Base-by-base conservation (phyloP, 306 rosid species). In the Begonia loranthoides region DNA sequence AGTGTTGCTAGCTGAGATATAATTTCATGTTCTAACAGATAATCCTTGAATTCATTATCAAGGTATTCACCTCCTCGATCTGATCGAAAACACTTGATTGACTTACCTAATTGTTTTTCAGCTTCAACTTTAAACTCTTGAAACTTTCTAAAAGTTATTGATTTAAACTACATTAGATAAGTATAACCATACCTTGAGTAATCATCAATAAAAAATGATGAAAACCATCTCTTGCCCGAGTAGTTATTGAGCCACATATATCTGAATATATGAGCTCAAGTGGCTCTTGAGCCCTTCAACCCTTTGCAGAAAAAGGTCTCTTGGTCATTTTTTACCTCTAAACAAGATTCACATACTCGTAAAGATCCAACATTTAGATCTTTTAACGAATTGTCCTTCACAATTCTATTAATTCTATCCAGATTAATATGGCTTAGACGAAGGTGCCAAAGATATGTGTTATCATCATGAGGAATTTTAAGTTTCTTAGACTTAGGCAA, bases 51-150 rank as follows among this genome's bases (percentile, higher is more conserved):
- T 6, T 55, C 59, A 0, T 4, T 9, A 40, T 40, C 48, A 1
- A 55, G 59, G 33, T 55, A 40, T 40, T 55, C 59, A 8, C 49
- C 59, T 7, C 46, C 59, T 13, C 12, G 34, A 55, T 55, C 59
- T 10, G 59, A 55, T 41, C 36, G 12, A 14, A 19, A 19, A 1
- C 22, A 19, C 22, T 19, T 19, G 22, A 19, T 19, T 19, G n/a
- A n/a, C n/a, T n/a, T n/a, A n/a, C n/a, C n/a, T n/a, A n/a, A n/a
- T n/a, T n/a, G n/a, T n/a, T n/a, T n/a, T n/a, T n/a, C n/a, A n/a
- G n/a, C n/a, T n/a, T n/a, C n/a, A 55, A 0, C 45, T 41, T 41
- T 13, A 3, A 13, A 41, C 45, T 41, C 13, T 1, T 41, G 5
- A 13, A 41, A 19, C 3, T 19, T 19, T 19, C 22, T 4, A 1